These are phyloP conservation scores for Anastatica hierochuntica DNA, from an alignment of 345 rosid genomes.

Conservation along the genomic window DNA sequence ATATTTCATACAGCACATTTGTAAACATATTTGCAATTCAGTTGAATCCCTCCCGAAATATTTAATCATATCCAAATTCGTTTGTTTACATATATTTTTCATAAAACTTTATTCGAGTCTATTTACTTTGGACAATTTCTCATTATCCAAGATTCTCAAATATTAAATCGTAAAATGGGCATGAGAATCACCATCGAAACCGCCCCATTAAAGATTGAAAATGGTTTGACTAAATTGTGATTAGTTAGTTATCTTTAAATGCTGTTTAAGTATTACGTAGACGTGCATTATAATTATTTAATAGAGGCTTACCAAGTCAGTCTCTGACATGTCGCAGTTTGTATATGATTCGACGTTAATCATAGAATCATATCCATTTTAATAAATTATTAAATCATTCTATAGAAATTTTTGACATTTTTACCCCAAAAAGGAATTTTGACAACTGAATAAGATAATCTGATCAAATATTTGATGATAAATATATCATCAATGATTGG, in stretches of 20 bases:
- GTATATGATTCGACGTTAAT: constrained; percentile 4
- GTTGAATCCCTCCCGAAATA: constrained; percentile 3
- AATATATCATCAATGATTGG: no score
- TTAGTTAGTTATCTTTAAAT: constrained; percentile 14
- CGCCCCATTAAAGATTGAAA: constrained; percentile 16
- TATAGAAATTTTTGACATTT: not conserved
- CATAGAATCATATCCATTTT: constrained; percentile 7
- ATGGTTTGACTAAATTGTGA: constrained; percentile 21
- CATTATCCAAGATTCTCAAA: constrained; percentile 19
- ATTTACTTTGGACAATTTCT: constrained; percentile 5
- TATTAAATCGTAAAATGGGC: constrained; percentile 8
- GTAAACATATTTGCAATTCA: constrained; percentile 6
- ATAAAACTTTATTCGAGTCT: not conserved
- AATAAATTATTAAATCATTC: not conserved
- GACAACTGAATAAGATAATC: not conserved
- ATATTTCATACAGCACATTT: constrained; percentile 1
- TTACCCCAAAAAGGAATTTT: not conserved
- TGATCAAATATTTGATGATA: no score
- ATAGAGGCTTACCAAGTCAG: constrained; percentile 2
- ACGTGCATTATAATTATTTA: constrained; percentile 15
- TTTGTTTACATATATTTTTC: not conserved
- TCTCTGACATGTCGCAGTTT: constrained; percentile 25
- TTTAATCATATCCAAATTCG: constrained; percentile 11
- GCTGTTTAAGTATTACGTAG: not conserved
- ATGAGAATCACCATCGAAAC: constrained; percentile 10